Evolutionary conservation across 768 basidiomycete genomes (phyloP).

Genomic region (Psilocybe azurescens): DNA sequence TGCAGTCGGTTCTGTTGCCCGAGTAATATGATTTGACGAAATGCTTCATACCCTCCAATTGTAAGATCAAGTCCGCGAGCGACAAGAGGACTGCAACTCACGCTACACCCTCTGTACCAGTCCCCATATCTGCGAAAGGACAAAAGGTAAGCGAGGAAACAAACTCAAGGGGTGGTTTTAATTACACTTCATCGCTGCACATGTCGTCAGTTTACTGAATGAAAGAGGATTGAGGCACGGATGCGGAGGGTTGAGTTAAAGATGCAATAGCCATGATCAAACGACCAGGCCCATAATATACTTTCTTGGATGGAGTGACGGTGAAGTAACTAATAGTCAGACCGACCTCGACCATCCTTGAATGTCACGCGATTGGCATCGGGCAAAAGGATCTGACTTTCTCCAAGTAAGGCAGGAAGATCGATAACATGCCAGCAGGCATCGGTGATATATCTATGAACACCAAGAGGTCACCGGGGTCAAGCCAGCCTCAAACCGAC

Average conservation of each 20-base stretch:
- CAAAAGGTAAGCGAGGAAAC: background rate
- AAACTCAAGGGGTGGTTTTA: background rate
- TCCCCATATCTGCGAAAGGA: slow-evolving; percentile 42
- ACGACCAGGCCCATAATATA: slow-evolving; percentile 33
- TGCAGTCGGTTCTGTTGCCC: slow-evolving; percentile 63
- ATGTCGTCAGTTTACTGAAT: slow-evolving; percentile 31
- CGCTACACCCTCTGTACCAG: slow-evolving; percentile 48
- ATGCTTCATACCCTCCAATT: slow-evolving; percentile 45
- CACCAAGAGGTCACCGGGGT: slow-evolving; percentile 8
- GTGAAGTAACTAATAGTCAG: slow-evolving; percentile 21
- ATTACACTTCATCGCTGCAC: slow-evolving; percentile 65
- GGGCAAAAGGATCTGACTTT: slow-evolving; percentile 24
- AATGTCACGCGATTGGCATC: slow-evolving; percentile 38
- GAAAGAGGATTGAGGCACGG: slow-evolving; percentile 11
- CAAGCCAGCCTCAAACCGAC: slow-evolving; percentile 7
- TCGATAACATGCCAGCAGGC: slow-evolving; percentile 23
- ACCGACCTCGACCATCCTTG: slow-evolving; percentile 20
- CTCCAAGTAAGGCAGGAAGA: slow-evolving; percentile 20
- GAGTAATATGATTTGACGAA: slow-evolving; percentile 69
- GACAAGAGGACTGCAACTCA: slow-evolving; percentile 26
- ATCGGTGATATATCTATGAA: slow-evolving; percentile 18
- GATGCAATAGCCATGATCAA: slow-evolving; percentile 23
- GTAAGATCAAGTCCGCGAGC: slow-evolving; percentile 7
- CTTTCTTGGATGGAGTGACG: slow-evolving; percentile 26
- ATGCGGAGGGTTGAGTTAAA: slow-evolving; percentile 14